Conservation (phyloP, 2,329 filamentous ascomycete species). For the Zopfia rhizophila region DNA sequence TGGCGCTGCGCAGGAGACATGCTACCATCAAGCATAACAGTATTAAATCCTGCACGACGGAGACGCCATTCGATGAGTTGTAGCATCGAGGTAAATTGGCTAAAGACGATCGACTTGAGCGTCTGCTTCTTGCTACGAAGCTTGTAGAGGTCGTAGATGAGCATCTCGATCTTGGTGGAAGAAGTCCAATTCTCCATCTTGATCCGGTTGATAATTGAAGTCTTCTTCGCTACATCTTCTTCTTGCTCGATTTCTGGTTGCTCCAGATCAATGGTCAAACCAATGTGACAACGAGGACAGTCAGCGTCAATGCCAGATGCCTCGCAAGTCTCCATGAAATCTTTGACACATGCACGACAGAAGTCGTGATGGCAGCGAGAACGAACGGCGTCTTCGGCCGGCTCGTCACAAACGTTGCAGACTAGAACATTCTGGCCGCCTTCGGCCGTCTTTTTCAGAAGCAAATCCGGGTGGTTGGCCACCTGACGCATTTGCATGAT, state of each 20-base stretch:
- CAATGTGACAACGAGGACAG: constrained; percentile 92
- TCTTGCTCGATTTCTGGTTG: constrained; percentile 96
- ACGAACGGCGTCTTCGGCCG: constrained; percentile 91
- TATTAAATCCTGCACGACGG: constrained; percentile 95
- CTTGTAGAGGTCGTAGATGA: constrained; percentile 93
- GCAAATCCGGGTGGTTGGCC: constrained; percentile 93
- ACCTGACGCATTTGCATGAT: constrained; percentile 99
- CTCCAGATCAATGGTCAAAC: constrained; percentile 89
- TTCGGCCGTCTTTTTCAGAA: constrained; percentile 86
- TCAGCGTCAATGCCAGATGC: constrained; percentile 68
- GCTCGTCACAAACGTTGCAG: constrained; percentile 95
- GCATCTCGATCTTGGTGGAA: constrained; percentile 96
- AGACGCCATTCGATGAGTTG: constrained; percentile 97
- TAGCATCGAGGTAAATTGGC: constrained; percentile 96
- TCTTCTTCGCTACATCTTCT: constrained; percentile 87
- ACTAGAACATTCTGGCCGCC: constrained; percentile 90
- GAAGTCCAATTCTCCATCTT: constrained; percentile 99
- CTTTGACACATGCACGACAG: constrained; percentile 82
- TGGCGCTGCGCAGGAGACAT: constrained; percentile 96
- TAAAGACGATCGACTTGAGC: constrained; percentile 97
- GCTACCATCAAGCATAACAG: constrained; percentile 96
- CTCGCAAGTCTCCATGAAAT: constrained; percentile 82
- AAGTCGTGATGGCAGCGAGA: constrained; percentile 95
- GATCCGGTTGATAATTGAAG: constrained; percentile 97
- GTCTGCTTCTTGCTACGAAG: constrained; percentile 92